These are phyloP conservation scores for Triticum urartu DNA, from an alignment of 176 grass and related monocot genomes.

Conservation along the genomic window DNA sequence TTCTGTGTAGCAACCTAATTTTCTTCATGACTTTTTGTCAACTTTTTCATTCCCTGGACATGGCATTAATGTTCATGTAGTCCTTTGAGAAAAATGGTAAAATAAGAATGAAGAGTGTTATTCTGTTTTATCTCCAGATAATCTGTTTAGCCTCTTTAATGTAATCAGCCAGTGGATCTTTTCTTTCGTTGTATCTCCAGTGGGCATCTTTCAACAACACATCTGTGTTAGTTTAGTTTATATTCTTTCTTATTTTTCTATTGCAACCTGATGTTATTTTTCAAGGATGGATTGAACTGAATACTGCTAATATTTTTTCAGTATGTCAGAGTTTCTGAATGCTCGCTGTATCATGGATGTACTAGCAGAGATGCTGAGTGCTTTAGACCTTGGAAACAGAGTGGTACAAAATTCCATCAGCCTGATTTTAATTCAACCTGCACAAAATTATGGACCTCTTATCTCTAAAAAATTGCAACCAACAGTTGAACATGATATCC, in stretches of 20 bases:
- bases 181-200: background rate
- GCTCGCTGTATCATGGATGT: constrained; percentile 94
- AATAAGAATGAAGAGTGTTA: constrained; percentile 11
- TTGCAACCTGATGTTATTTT: background rate
- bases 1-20: background rate
- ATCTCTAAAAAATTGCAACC: background rate
- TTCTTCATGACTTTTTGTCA: constrained; percentile 1
- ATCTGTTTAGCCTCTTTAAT: background rate
- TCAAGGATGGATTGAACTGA: constrained; percentile 22
- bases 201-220: constrained; percentile 14
- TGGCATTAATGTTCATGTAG: background rate
- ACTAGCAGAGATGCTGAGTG: constrained; percentile 90
- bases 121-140: constrained; percentile 10
- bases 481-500: constrained; percentile 5
- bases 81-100: background rate
- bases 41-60: constrained; percentile 2
- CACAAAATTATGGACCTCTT: constrained; percentile 7
- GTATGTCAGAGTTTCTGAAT: constrained; percentile 89
- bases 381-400: constrained; percentile 86
- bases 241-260: background rate
- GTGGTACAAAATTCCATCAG: constrained; percentile 49
- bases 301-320: constrained; percentile 43
- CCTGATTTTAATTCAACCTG: constrained; percentile 19
- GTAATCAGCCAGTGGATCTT: background rate
- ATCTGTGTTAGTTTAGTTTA: background rate